These are phyloP conservation scores for Metschnikowia colocasiae DNA, from an alignment of 805 yeast species.

Conservation along the genomic window DNA sequence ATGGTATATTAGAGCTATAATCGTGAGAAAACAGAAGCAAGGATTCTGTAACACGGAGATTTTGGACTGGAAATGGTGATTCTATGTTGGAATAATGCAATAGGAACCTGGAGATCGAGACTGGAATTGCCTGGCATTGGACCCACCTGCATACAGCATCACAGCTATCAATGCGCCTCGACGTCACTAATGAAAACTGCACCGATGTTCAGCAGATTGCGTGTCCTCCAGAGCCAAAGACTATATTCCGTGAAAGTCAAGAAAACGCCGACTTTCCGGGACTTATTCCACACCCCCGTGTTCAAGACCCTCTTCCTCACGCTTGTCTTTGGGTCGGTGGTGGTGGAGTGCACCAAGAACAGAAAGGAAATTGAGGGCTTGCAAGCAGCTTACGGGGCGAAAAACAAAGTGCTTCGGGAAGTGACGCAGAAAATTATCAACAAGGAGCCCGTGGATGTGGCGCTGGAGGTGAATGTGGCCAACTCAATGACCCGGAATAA, in stretches of 20 bases:
- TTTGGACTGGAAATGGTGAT: too few species aligned
- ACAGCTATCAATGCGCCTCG: neutral
- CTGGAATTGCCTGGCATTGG: too few species aligned
- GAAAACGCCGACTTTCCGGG: conserved; percentile 24
- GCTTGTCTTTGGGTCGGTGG: conserved; percentile 42
- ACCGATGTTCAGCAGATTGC: conserved; percentile 1
- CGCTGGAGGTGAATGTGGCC: conserved; percentile 37
- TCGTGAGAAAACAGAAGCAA: too few species aligned
- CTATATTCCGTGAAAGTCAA: conserved; percentile 14
- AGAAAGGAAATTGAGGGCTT: conserved; percentile 43
- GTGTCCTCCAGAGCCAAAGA: neutral
- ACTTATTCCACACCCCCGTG: conserved; percentile 31
- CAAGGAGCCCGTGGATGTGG: conserved; percentile 41
- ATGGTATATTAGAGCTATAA: too few species aligned
- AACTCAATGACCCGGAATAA: conserved; percentile 40
- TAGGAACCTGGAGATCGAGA: too few species aligned
- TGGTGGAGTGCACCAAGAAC: conserved; percentile 45
- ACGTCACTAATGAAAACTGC: neutral
- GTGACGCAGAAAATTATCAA: conserved; percentile 26
- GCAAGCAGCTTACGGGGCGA: conserved; percentile 35
- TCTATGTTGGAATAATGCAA: too few species aligned
- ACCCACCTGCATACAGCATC: neutral
- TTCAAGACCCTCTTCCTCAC: conserved; percentile 38
- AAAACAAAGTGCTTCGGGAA: conserved; percentile 32
- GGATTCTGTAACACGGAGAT: too few species aligned